A percentile compares a stretch with the other conserved stretches of the same genome.
phyloP scores from a whole-genome alignment of 768 basidiomycete genomes.

The Mycena sanguinolenta region DNA sequence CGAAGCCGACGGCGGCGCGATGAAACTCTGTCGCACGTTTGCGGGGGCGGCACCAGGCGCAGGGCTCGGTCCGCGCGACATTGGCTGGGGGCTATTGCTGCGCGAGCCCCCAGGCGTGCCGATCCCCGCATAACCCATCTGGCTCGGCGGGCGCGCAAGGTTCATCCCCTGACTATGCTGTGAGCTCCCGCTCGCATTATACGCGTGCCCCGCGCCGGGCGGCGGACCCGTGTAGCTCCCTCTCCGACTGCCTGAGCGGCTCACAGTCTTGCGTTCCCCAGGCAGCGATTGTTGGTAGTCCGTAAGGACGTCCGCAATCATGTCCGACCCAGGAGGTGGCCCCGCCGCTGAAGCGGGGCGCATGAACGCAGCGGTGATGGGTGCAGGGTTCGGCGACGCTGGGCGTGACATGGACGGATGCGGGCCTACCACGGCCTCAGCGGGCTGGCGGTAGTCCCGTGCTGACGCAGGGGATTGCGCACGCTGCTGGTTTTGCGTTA shows the following conservation, averaged over 20 bases:
- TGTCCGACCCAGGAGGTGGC: slow-evolving; percentile 60
- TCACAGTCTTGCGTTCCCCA: slow-evolving; percentile 79
- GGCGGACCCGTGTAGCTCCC: slow-evolving; percentile 52
- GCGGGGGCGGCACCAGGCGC: slow-evolving; percentile 45
- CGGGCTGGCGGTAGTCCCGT: slow-evolving; percentile 81
- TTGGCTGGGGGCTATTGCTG: slow-evolving; percentile 73
- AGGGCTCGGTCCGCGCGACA: slow-evolving; percentile 69
- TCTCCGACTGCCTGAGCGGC: slow-evolving; percentile 64
- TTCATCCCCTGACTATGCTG: slow-evolving; percentile 52
- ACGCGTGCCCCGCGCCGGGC: slow-evolving; percentile 41
- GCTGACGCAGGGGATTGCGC: slow-evolving; percentile 43
- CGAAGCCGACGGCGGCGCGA: slow-evolving; percentile 53
- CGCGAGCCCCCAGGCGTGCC: slow-evolving; percentile 72
- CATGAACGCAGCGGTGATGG: slow-evolving; percentile 77
- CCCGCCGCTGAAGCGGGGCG: slow-evolving; percentile 65
- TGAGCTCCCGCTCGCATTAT: slow-evolving; percentile 43
- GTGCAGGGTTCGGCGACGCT: slow-evolving; percentile 76
- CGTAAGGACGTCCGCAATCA: slow-evolving; percentile 79
- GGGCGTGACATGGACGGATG: slow-evolving; percentile 83
- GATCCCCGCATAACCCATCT: slow-evolving; percentile 81
- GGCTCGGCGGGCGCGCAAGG: slow-evolving; percentile 66
- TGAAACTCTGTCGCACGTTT: slow-evolving; percentile 51
- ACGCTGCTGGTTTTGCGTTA: slow-evolving; percentile 24
- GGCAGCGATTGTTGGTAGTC: slow-evolving; percentile 90
- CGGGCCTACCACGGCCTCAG: slow-evolving; percentile 82